Evolutionary conservation across 352 stramenopile genomes (phyloP), one percentile per base, ranked within the genome.

Genomic region (Globisporangium polare): DNA sequence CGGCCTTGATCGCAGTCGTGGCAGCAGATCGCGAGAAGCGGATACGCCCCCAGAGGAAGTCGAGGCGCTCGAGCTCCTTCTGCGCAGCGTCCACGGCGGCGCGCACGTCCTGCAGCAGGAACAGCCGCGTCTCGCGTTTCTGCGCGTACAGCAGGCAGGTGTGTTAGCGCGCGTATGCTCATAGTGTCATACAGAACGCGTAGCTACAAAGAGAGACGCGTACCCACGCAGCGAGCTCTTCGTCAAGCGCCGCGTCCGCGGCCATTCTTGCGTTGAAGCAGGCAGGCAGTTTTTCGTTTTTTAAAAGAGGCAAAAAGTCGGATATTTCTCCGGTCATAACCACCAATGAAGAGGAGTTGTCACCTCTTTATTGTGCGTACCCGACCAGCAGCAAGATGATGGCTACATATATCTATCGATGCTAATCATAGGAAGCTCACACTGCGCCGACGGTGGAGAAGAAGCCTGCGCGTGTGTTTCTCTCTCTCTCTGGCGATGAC

Each of bases 11-110:
- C 10, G 62, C 66, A 2, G 77, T 67, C 26, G 73, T 78, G 18
- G 65, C 41, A 18, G 65, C 70, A 17, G 69, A 60, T 22, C 80
- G 80, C 47, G 82, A 80, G 47, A 86, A 83, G 20, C 84, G 84
- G 53, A 93, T 93, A 58, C 80, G 73, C 7, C 84, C 82, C 81
- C 84, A 93, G 33, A 93, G 75, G 60, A 93, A 88, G 61, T 93
- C 81, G n/a, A 93, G 76, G 20, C 78, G 84, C 65, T 93, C 84
- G 9, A 93, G 66, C 57, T 93, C 84, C 17, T 84, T 73, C 45
- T 80, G 63, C 31, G 80, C 79, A 20, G 69, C 75, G 43, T 79
- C 66, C 20, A 88, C 66, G 15, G 77, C 66, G 29, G 75, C 73
- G 58, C 76, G 66, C 8, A 86, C 80, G 52, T 88, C 74, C 60